Evolutionary conservation across 169 alveolate genomes (phyloP), one percentile per base, ranked within the genome.

Genomic region (Eimeria tenella): DNA sequence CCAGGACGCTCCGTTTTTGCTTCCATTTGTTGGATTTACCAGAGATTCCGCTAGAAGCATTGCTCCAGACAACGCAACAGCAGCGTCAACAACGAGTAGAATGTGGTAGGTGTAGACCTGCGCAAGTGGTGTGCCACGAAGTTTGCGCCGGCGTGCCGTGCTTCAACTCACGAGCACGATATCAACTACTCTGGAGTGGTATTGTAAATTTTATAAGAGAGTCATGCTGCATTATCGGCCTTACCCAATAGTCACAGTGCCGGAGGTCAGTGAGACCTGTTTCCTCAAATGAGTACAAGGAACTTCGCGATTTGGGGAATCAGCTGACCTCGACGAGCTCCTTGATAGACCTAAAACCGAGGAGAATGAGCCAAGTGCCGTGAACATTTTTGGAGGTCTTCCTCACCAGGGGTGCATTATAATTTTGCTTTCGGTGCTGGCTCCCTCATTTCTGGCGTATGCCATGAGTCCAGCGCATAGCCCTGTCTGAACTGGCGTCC

Each of bases 331-430:
- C 75, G 21, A 83, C 90, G 50, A 83, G 77, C 42, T 83, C 90
- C 23, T 58, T 83, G 68, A 83, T 83, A n/a, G 90, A 83, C 90
- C 90, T 83, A 68, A 8, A 79, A 56, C 21, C 25, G 11, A 31
- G 58, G 55, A 11, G 7, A 5, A 17, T 83, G 62, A 25, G n/a
- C 17, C 90, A 25, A 23, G 25, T 15, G 68, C 13, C 11, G 58
- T 60, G 52, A 53, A 6, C 2, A 19, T 52, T 19, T 55, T 53
- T 21, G 70, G 56, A 23, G 4, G 13, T 31, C 10, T 4, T 83
- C 49, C 90, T 83, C 77, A 83, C 90, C 90, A 83, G 21, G 90
- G 90, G 68, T 83, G 90, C 90, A 83, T 83, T 49, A 83, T 83
- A 23, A 83, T 55, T 60, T 56, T 83, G 13, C 90, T 83, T 42